A percentile compares a stretch with the other conserved stretches of the same genome.
These are phyloP conservation scores for Trypanosoma lewisi DNA, from an alignment of 208 protist genomes.

Conservation along the genomic window DNA sequence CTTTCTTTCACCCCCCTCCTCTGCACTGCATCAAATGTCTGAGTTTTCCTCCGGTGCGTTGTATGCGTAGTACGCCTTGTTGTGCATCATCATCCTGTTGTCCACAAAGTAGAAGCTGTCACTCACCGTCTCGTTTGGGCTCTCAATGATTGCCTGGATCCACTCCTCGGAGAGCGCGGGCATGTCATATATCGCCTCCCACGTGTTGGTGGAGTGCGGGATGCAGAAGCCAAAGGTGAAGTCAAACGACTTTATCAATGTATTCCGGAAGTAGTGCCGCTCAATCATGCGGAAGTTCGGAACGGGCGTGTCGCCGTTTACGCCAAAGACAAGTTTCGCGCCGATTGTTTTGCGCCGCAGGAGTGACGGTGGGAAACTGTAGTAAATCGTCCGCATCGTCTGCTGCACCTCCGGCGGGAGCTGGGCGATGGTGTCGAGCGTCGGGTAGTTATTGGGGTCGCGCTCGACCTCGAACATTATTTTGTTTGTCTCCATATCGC, in stretches of 20 bases:
- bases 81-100: slow-evolving; percentile 94
- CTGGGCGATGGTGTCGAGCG: slow-evolving; percentile 16
- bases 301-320: slow-evolving; percentile 86
- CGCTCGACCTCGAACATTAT: slow-evolving; percentile 87
- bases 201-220: slow-evolving; percentile 94
- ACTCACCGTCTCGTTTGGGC: slow-evolving; percentile 89
- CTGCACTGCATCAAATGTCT: neutral
- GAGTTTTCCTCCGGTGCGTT: slow-evolving; percentile 25
- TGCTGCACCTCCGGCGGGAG: slow-evolving; percentile 56
- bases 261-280: slow-evolving; percentile 95
- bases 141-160: slow-evolving; percentile 82
- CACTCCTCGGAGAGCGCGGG: slow-evolving; percentile 84
- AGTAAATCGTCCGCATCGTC: slow-evolving; percentile 75
- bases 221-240: slow-evolving; percentile 97
- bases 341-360: slow-evolving; percentile 70
- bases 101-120: slow-evolving; percentile 97
- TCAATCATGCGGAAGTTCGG: slow-evolving; percentile 96
- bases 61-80: slow-evolving; percentile 92
- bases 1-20: no score
- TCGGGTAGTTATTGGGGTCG: slow-evolving; percentile 36
- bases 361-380: slow-evolving; percentile 88
- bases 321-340: slow-evolving; percentile 90
- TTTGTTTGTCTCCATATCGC: slow-evolving; percentile 84
- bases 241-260: slow-evolving; percentile 94
- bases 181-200: slow-evolving; percentile 95